These are phyloP conservation scores for Cryphonectria carpinicola DNA, from an alignment of 2,329 filamentous ascomycete species.

Conservation along the genomic window DNA sequence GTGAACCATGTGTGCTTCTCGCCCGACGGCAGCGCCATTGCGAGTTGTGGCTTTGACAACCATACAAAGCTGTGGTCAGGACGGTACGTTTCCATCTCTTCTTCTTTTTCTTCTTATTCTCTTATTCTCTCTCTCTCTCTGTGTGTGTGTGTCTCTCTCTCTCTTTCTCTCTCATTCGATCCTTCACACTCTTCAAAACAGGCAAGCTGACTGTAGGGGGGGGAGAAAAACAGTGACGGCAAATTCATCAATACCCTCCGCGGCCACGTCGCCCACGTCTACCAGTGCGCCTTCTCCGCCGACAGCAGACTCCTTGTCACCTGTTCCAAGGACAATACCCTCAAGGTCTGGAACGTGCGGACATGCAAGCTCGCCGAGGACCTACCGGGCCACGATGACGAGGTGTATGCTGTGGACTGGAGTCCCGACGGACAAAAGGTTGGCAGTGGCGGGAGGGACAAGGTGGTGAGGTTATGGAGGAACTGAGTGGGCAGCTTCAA, in stretches of 20 bases:
- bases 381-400: constrained; percentile 86
- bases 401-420: constrained; percentile 96
- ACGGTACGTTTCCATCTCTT: constrained; percentile 52
- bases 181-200: no score
- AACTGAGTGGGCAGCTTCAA: constrained; percentile 47
- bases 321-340: constrained; percentile 86
- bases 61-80: constrained; percentile 90
- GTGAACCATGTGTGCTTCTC: constrained; percentile 96
- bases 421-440: constrained; percentile 87
- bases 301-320: constrained; percentile 90
- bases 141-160: no score
- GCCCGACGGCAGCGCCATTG: constrained; percentile 84
- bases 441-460: constrained; percentile 91
- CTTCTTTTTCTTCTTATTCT: constrained; percentile 16
- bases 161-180: background rate
- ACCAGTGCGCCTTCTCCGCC: constrained; percentile 89
- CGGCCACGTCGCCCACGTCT: constrained; percentile 88
- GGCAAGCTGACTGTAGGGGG: background rate
- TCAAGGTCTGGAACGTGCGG: constrained; percentile 93
- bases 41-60: constrained; percentile 91
- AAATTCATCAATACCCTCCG: constrained; percentile 86
- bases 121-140: background rate
- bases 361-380: constrained; percentile 80
- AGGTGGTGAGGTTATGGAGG: constrained; percentile 70
- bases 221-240: constrained; percentile 51